Base-by-base conservation (phyloP, 768 basidiomycete genomes). In the Termitomyces sp. region DNA sequence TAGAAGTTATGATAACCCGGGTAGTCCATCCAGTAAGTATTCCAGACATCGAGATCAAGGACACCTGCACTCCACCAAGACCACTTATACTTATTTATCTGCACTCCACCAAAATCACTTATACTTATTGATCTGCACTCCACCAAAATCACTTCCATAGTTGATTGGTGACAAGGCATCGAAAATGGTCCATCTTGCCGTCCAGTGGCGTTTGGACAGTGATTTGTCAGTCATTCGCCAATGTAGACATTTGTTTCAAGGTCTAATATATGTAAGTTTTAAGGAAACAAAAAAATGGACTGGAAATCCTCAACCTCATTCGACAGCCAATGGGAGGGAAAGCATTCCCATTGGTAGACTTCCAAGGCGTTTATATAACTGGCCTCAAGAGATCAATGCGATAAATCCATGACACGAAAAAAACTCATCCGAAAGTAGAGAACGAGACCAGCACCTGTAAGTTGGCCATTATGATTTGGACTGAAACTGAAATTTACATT, bases 71-170 rank as follows among this genome's bases (percentile, higher is more conserved):
- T n/a, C n/a, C n/a, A n/a, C n/a, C n/a, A n/a, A n/a, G n/a, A n/a
- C n/a, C n/a, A n/a, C n/a, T n/a, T 76, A 74, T 13, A 30, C 30
- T 30, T 30, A 80, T n/a, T n/a, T n/a, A n/a, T 66, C 54, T 83
- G 79, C 8, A 73, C 67, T 33, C 81, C 78, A 8, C 81, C 83
- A 30, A 84, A 16, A 70, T 69, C 67, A 74, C 28, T 69, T 76
- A 74, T 13, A 30, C 30, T 30, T 30, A 80, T n/a, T n/a, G n/a
- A n/a, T 66, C 54, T 83, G 79, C 8, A 73, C 67, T 33, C 81
- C 78, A 8, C 81, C 83, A 30, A 84, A 16, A 70, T 69, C 67
- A 74, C 28, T 69, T 74, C 18, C 5, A 50, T 41, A 36, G 43
- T 57, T 3, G 28, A 60, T 41, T 43, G 53, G 46, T 36, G 32